Evolutionary conservation across 306 rosid genomes (phyloP), one percentile per base, ranked within the genome.

Genomic region (Inga laurina): DNA sequence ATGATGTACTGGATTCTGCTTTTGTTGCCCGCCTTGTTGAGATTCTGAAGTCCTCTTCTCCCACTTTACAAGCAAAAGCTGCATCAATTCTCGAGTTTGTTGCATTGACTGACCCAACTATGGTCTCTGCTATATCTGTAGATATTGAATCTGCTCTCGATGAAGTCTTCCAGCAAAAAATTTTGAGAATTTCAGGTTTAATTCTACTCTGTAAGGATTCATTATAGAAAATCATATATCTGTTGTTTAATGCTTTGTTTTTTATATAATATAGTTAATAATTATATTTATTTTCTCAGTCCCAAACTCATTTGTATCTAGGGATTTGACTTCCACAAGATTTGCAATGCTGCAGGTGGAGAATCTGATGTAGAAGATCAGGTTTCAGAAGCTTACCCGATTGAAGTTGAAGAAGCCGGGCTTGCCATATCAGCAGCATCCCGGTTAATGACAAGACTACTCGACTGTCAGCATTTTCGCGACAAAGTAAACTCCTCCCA

Each of bases 371-470:
- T 66, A 34, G 93, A 90, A 70, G 87, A 76, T 88, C 88, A 81
- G 76, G 88, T 85, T 80, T 92, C 92, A 37, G 93, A 82, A 68
- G 88, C 87, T 79, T 86, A 91, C 76, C 86, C 84, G 70, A 76
- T 95, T 27, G 92, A 92, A 91, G 67, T 93, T 16, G 97, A 93
- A 88, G 97, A 95, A 91, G 97, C 95, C 11, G 92, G 98, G 54
- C 93, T 88, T 72, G 98, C 92, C 54, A 90, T 95, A 80, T 93
- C 98, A 35, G 94, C 97, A 44, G 95, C 92, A 72, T 88, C 97
- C 82, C 90, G 92, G n/a, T 82, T 93, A 45, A 65, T 95, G 69
- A 90, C 94, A 34, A 92, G 86, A 83, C 88, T 95, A 64, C 92
- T 95, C 0, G 92, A 91, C 67, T 86, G 78, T 65, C 77, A 84